A percentile compares a stretch with the other conserved stretches of the same genome.
Evolutionary conservation across 2,329 filamentous ascomycete genomes (phyloP).

Genomic region (Penicillium vulpinum): DNA sequence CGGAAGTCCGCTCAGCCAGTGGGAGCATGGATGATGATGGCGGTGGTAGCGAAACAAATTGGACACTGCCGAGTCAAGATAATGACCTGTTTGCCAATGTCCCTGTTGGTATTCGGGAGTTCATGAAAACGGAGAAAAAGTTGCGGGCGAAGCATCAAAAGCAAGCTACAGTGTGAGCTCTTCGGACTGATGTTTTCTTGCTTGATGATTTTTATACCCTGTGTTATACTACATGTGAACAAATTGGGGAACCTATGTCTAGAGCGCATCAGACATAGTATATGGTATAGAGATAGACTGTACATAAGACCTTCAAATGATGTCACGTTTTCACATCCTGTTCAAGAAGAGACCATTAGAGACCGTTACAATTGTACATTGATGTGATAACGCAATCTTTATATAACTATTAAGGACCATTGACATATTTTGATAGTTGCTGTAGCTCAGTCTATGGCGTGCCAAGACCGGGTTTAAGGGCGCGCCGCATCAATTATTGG

Average conservation of each 20-base stretch:
- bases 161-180: slow-evolving; percentile 36
- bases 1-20: slow-evolving; percentile 51
- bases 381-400: not conserved
- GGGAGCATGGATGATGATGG: slow-evolving; percentile 77
- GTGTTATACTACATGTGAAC: slow-evolving; percentile 3
- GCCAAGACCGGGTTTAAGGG: not conserved
- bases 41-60: slow-evolving; percentile 70
- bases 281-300: slow-evolving; percentile 15
- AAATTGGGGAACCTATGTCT: not conserved
- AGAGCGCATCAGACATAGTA: slow-evolving; percentile 3
- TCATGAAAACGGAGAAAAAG: slow-evolving; percentile 95
- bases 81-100: slow-evolving; percentile 75
- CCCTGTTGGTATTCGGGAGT: slow-evolving; percentile 90
- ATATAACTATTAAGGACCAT: not conserved
- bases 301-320: slow-evolving; percentile 15
- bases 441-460: not conserved
- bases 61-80: slow-evolving; percentile 49
- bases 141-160: slow-evolving; percentile 71
- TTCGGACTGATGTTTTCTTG: not conserved
- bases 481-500: too few relatives aligned
- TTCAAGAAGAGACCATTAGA: not conserved
- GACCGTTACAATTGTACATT: not conserved
- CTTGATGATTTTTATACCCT: slow-evolving; percentile 14
- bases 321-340: not conserved
- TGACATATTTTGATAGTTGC: not conserved